Evolutionary conservation across 352 stramenopile genomes (phyloP), one percentile per base, ranked within the genome.

Genomic region (Albugo candida): DNA sequence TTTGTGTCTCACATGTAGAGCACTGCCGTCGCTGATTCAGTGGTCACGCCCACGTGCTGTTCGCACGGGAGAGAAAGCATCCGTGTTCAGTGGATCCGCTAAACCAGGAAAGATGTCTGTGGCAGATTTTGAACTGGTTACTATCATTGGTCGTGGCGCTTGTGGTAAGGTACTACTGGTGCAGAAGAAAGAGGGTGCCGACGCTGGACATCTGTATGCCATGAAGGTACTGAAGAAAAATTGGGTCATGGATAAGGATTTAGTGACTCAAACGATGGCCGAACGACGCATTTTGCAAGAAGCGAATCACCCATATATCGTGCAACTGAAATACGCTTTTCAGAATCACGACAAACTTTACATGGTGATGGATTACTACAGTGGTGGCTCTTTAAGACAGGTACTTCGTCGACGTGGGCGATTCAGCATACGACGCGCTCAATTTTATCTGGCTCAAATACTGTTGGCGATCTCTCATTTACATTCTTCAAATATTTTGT

Each of bases 331-430:
- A 45, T 83, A 79, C 43, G 70, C 70, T 18, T 83, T 83, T 58
- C 70, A 83, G 56, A 83, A 81, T 55, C 66, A 81, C 41, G 65
- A 83, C 60, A 83, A 83, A 53, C 58, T 83, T 11, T 83, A 83
- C 57, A 80, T 83, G 67, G 70, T 83, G 40, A 83, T 83, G 70
- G 70, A 83, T 38, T 83, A 81, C 48, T 83, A 83, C 58, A 81
- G 68, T 48, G 70, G 70, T 47, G 70, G 70, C 6, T 81, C 67
- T 19, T 54, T 83, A 13, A 64, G 67, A 41, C 65, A 81, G 43
- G 66, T 81, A 37, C 56, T 83, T 48, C 67, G 70, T 34, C 64
- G 66, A 45, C 62, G 67, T 21, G 66, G 64, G 34, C 63, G 68
- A 19, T 83, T 83, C 47, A 81, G 67, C 44, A 80, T 80, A 49